Percentiles rank a stretch among this genome's conserved stretches.
Evolutionary conservation across 805 yeast genomes (phyloP).

Genomic region (Candida vaughaniae): DNA sequence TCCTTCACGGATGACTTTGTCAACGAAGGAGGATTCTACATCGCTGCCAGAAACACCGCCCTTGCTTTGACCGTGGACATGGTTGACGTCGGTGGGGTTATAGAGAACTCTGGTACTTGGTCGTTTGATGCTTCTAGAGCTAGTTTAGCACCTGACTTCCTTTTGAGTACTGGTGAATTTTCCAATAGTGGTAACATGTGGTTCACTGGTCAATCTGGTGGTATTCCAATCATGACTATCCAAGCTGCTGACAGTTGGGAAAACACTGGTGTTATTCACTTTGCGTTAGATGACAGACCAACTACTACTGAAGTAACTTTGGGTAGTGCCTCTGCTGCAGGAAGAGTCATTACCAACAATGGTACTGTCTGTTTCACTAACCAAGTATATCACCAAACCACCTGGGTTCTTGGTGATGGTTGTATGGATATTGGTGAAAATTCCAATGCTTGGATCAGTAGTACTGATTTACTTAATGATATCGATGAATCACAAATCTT

Average conservation of each 20-base stretch:
- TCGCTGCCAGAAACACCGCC: constrained; percentile 12
- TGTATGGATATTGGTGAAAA: constrained; percentile 17
- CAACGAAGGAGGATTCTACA: constrained; percentile 17
- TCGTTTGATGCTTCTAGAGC: constrained; percentile 15
- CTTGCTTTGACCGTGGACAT: constrained; percentile 14
- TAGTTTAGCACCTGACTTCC: constrained; percentile 14
- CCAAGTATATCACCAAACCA: constrained; percentile 17
- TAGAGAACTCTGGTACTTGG: constrained; percentile 14
- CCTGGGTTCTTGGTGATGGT: constrained; percentile 17
- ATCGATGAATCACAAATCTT: constrained; percentile 17
- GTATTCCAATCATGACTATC: constrained; percentile 15
- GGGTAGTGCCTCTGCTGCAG: constrained; percentile 12
- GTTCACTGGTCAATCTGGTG: constrained; percentile 14
- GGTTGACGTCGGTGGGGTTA: not conserved
- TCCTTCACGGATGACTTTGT: constrained; percentile 20
- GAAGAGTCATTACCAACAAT: constrained; percentile 15
- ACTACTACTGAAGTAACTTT: constrained; percentile 12
- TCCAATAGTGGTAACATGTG: constrained; percentile 18
- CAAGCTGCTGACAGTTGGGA: constrained; percentile 9
- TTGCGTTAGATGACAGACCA: constrained; percentile 11
- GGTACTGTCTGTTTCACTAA: constrained; percentile 27
- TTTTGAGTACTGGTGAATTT: constrained; percentile 11
- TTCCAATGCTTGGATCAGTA: constrained; percentile 11
- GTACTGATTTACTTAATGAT: constrained; percentile 4
- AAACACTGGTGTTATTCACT: constrained; percentile 15